phyloP scores from a whole-genome alignment of 192 early-diverging fungal genomes.

The Backusella westeae region DNA sequence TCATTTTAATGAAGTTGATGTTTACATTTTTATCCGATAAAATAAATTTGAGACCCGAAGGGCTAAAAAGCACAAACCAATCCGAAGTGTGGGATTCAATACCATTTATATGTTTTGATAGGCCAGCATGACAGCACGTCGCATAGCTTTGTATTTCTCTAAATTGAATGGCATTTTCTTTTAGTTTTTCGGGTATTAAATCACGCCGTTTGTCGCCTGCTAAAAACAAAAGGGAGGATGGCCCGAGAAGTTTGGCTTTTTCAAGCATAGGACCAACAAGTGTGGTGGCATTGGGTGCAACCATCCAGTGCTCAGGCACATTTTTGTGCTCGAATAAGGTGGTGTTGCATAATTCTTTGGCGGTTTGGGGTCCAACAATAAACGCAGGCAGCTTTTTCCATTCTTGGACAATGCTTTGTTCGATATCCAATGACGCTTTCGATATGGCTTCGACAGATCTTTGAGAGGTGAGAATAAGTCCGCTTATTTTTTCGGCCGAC shows the following conservation, averaged over 20 bases:
- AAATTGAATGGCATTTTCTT: conserved; percentile 19
- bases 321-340: background rate
- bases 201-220: conserved; percentile 52
- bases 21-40: conserved; percentile 13
- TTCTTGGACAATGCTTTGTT: background rate
- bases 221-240: conserved; percentile 39
- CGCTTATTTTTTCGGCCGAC: conserved; percentile 14
- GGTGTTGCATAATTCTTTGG: conserved; percentile 15
- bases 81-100: background rate
- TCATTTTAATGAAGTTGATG: conserved; percentile 1
- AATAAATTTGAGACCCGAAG: conserved; percentile 48
- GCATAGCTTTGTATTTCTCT: conserved; percentile 42
- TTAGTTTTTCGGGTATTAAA: conserved; percentile 34
- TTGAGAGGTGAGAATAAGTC: conserved; percentile 40
- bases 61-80: conserved; percentile 63
- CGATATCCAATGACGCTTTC: background rate
- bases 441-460: conserved; percentile 41
- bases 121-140: conserved; percentile 21
- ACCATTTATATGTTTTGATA: conserved; percentile 16
- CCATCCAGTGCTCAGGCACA: conserved; percentile 10
- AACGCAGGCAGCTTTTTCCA: conserved; percentile 42
- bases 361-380: conserved; percentile 46
- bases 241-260: background rate
- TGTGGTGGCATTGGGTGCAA: conserved; percentile 39
- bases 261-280: conserved; percentile 35